Percentiles rank a stretch among this genome's conserved stretches.
Evolutionary conservation across 345 rosid species (phyloP).

Genomic region (Toxicodendron radicans): DNA sequence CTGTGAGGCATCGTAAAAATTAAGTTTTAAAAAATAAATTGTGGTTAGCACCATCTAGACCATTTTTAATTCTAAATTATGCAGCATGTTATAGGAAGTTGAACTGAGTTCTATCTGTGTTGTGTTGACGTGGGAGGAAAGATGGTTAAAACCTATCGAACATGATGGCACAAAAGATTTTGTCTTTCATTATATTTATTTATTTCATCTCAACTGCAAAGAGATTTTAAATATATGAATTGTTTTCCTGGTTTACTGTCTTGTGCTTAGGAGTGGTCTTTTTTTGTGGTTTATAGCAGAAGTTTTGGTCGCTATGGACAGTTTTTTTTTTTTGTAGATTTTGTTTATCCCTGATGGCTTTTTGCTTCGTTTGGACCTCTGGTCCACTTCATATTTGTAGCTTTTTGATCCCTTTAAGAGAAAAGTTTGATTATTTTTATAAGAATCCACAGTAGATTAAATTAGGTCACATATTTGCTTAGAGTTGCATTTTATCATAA

Average conservation of each 20-base stretch:
- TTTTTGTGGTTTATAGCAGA: too few relatives aligned
- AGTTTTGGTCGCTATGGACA: too few relatives aligned
- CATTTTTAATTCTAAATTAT: neutral
- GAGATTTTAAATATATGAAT: too few relatives aligned
- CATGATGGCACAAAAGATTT: neutral
- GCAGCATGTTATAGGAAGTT: neutral
- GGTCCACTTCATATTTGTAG: too few relatives aligned
- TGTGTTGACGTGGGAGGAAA: neutral
- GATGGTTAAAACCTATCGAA: neutral
- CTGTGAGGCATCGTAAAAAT: slow-evolving; percentile 5
- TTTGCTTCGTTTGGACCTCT: too few relatives aligned
- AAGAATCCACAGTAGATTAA: neutral
- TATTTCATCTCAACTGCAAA: neutral
- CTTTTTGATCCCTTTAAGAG: too few relatives aligned
- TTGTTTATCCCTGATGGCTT: too few relatives aligned
- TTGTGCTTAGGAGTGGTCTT: too few relatives aligned
- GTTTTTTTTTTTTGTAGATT: too few relatives aligned
- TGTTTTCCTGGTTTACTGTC: too few relatives aligned
- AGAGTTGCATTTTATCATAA: too few relatives aligned
- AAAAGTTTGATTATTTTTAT: neutral
- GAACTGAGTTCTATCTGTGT: neutral
- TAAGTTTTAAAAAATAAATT: neutral
- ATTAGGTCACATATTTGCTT: neutral
- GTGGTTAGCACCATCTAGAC: neutral
- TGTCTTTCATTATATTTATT: neutral